Evolutionary conservation across 768 basidiomycete species (phyloP), one percentile per base, ranked within the genome.

Genomic region (Zangia roseola): DNA sequence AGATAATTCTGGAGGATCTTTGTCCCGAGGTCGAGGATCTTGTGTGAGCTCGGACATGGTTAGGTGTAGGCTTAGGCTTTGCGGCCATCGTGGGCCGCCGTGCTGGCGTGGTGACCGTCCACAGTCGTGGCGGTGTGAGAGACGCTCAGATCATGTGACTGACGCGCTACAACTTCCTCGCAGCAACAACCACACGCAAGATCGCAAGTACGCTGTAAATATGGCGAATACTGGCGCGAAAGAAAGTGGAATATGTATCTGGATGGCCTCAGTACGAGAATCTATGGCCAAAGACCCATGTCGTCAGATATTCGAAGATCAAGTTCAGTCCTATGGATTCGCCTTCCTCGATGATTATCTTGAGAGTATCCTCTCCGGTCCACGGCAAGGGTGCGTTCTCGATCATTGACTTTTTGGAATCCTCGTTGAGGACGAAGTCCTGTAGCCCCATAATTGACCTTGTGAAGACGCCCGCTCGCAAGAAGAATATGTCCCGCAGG

Each of bases 391-490:
- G 89, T 89, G 57, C 40, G 79, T 48, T 5, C 40, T 19, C 20
- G 31, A 23, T 54, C 14, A 19, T 25, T 23, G 23, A 39, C n/a
- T 10, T 17, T 42, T 24, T 2, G 25, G 7, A 28, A 17, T 23
- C 24, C 10, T 28, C 20, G 23, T 42, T 42, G 14, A 42, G 51
- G 19, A 57, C 47, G 20, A 45, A 17, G 36, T 12, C 13, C 0
- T 34, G 14, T 53, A 91, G 89, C 40, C 78, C 82, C 8, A 77
- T 91, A 14, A 83, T 89, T 35, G 88, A 91, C 45, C 76, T 92
- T 16, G 81, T 92, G 3, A 92, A 92, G 69, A 92, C 91, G 1
- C 90, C 90, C 13, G 83, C 86, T 25, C 79, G 88, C 37, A 88
- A 80, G 66, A 88, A 79, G 68, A 74, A 72, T 40, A 65, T 75